phyloP scores from a whole-genome alignment of 371 early-diverging fungal genomes.

The Synchytrium microbalum region DNA sequence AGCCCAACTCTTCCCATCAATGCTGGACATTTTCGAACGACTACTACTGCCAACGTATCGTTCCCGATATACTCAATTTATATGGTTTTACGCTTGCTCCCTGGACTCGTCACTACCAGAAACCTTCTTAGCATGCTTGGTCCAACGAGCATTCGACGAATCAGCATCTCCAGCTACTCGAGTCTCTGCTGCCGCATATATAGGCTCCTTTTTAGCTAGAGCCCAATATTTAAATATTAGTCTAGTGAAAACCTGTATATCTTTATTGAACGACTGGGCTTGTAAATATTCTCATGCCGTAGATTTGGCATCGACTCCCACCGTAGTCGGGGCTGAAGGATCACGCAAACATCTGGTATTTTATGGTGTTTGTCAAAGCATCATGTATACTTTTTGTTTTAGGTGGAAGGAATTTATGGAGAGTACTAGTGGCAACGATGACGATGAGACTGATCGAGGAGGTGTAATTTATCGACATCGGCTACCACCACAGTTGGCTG shows the following conservation, averaged over 20 bases:
- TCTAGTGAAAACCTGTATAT: conserved; percentile 56
- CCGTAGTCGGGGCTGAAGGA: neutral
- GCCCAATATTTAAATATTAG: conserved; percentile 62
- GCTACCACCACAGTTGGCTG: conserved; percentile 44
- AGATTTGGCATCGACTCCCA: conserved; percentile 30
- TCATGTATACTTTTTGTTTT: conserved; percentile 89
- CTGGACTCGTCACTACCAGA: conserved; percentile 59
- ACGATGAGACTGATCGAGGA: conserved; percentile 19
- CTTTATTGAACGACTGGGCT: conserved; percentile 61
- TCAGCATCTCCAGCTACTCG: conserved; percentile 60
- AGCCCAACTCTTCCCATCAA: conserved; percentile 39
- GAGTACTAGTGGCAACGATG: conserved; percentile 34
- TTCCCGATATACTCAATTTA: conserved; percentile 86
- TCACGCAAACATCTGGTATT: conserved; percentile 58
- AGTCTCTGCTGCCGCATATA: conserved; percentile 75
- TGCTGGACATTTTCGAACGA: conserved; percentile 73
- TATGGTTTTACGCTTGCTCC: conserved; percentile 76
- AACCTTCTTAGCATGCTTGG: conserved; percentile 68
- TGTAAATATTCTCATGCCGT: conserved; percentile 56
- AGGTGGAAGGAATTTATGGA: conserved; percentile 77
- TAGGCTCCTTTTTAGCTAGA: conserved; percentile 82
- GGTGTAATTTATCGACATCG: conserved; percentile 3
- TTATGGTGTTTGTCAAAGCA: conserved; percentile 80
- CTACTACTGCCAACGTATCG: conserved; percentile 77
- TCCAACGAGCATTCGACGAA: conserved; percentile 48